phyloP scores from a whole-genome alignment of 163 green algal species.

The Chlorella variabilis region DNA sequence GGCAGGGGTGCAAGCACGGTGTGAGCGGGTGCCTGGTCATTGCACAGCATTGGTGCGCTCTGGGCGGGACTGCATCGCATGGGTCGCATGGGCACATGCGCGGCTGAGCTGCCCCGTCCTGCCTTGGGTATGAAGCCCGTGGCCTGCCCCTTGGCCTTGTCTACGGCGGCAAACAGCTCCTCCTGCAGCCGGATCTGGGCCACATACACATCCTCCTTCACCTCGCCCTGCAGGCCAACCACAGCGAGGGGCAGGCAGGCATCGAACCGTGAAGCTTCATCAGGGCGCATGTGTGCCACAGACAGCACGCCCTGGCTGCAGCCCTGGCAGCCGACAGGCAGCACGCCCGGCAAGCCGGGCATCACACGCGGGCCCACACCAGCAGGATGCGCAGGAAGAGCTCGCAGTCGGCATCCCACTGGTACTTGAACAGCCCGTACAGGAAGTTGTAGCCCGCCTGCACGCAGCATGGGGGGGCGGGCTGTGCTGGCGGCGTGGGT shows the following conservation, averaged over 20 bases:
- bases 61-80: too few relatives aligned
- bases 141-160: slow-evolving; percentile 47
- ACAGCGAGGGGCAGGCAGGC: too few relatives aligned
- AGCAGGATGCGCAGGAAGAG: slow-evolving; percentile 70
- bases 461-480: neutral
- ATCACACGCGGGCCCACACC: slow-evolving; percentile 2
- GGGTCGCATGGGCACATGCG: too few relatives aligned
- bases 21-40: too few relatives aligned
- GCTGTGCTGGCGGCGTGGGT: too few relatives aligned
- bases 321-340: too few relatives aligned
- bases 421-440: slow-evolving; percentile 65
- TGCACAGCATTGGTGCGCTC: too few relatives aligned
- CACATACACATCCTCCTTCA: slow-evolving; percentile 69
- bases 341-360: too few relatives aligned
- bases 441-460: slow-evolving; percentile 71
- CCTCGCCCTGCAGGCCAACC: slow-evolving; percentile 48
- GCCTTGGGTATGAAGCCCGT: slow-evolving; percentile 51
- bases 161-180: slow-evolving; percentile 57
- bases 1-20: too few relatives aligned
- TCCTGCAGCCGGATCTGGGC: slow-evolving; percentile 51
- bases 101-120: neutral
- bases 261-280: too few relatives aligned
- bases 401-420: slow-evolving; percentile 72
- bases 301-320: too few relatives aligned
- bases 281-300: too few relatives aligned